phyloP scores from a whole-genome alignment of 176 grass and related monocot species.

The Phoenix dactylifera region DNA sequence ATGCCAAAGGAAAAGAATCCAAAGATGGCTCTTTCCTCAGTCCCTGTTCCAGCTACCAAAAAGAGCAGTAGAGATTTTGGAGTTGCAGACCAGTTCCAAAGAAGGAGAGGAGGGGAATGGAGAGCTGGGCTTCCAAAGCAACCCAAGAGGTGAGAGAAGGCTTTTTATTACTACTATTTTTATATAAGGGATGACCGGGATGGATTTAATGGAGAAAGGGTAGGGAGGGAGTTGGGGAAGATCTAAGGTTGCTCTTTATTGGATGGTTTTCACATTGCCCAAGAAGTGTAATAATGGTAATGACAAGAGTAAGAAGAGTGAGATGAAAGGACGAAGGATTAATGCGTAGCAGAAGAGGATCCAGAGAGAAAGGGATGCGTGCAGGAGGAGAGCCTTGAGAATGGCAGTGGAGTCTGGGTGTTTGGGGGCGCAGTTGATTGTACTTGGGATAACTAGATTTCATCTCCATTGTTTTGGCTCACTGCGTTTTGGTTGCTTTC shows the following conservation, averaged over 20 bases:
- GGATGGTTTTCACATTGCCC: background rate
- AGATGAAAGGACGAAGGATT: background rate
- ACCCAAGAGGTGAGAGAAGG: background rate
- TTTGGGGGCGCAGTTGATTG: too few species aligned
- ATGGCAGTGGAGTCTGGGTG: too few species aligned
- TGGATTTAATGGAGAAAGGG: background rate
- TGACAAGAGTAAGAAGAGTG: background rate
- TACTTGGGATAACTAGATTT: background rate
- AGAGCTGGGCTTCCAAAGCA: too few species aligned
- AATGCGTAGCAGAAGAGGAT: background rate
- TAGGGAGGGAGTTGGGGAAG: background rate
- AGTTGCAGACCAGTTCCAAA: too few species aligned
- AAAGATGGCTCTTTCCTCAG: too few species aligned
- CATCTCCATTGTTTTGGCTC: too few species aligned
- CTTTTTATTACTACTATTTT: background rate
- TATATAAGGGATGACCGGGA: background rate
- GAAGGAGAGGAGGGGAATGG: too few species aligned
- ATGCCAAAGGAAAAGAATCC: background rate
- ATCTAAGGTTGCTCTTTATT: conserved; percentile 7
- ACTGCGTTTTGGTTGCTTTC: too few species aligned
- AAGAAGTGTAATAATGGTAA: background rate
- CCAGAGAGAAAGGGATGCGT: background rate
- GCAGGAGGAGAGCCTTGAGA: too few species aligned
- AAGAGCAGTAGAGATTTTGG: too few species aligned
- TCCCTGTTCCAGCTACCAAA: too few species aligned